These are phyloP conservation scores for Thelephora ganbajun DNA, from an alignment of 768 basidiomycete genomes.

Conservation along the genomic window DNA sequence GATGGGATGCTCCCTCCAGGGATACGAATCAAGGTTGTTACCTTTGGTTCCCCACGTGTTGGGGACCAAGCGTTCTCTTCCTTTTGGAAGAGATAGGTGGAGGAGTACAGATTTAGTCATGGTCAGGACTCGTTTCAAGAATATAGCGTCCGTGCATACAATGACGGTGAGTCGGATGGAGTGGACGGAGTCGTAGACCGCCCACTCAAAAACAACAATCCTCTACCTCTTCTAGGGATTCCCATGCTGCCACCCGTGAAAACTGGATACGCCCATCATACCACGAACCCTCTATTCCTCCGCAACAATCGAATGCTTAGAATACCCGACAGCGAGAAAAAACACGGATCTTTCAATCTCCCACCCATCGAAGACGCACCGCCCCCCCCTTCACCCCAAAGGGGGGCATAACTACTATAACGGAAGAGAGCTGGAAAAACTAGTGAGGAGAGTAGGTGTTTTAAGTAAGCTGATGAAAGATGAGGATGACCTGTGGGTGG, in stretches of 20 bases:
- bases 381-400: constrained; percentile 24
- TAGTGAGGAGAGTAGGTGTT: constrained; percentile 28
- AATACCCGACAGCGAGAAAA: constrained; percentile 30
- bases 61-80: constrained; percentile 29
- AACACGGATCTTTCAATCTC: constrained; percentile 30
- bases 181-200: no score
- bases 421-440: constrained; percentile 35
- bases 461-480: constrained; percentile 21
- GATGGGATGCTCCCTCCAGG: constrained; percentile 15
- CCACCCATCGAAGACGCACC: constrained; percentile 5
- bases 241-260: constrained; percentile 38
- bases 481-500: constrained; percentile 27
- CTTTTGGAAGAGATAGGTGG: constrained; percentile 27
- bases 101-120: constrained; percentile 18
- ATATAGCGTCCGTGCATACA: constrained; percentile 38
- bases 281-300: constrained; percentile 33
- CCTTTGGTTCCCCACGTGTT: constrained; percentile 37
- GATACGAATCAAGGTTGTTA: constrained; percentile 25
- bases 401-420: constrained; percentile 58
- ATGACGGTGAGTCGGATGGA: constrained; percentile 37
- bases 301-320: constrained; percentile 31
- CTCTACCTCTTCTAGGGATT: constrained; percentile 37
- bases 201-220: no score
- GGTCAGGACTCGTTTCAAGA: constrained; percentile 27
- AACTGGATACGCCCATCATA: constrained; percentile 41